These are phyloP conservation scores for Gossypium raimondii DNA, from an alignment of 345 rosid species.

Conservation along the genomic window DNA sequence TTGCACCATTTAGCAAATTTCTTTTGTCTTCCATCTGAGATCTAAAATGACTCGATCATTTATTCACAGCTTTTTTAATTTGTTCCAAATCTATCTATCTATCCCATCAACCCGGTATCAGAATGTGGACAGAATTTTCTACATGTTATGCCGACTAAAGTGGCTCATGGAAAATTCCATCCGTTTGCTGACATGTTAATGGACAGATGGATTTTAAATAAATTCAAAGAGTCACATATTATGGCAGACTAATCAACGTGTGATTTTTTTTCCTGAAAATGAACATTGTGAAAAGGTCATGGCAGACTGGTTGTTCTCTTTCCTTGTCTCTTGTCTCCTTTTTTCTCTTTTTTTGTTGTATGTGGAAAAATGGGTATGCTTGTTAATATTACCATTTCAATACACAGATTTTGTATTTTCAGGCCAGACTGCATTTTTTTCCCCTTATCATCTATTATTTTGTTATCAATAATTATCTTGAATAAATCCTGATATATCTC, in stretches of 20 bases:
- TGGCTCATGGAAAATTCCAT: not conserved
- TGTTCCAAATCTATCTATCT: not conserved
- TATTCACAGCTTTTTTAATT: not conserved
- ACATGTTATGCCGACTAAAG: not conserved
- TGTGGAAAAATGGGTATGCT: not conserved
- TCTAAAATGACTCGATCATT: not conserved
- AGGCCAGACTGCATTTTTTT: not conserved
- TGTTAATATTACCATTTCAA: not conserved
- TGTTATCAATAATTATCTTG: constrained; percentile 2
- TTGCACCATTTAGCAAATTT: not conserved
- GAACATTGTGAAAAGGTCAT: not conserved
- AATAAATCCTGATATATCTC: constrained; percentile 10
- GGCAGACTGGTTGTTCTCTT: not conserved
- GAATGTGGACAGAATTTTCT: not conserved
- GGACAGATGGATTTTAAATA: not conserved
- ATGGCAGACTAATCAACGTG: too few species aligned
- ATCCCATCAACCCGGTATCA: not conserved
- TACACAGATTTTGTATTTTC: not conserved
- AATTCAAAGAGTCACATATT: not conserved
- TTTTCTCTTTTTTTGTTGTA: not conserved
- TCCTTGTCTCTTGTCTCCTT: too few species aligned
- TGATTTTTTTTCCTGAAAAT: not conserved
- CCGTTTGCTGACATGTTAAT: not conserved
- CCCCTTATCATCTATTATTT: not conserved
- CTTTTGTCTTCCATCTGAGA: not conserved